Evolutionary conservation across 2,329 filamentous ascomycete genomes (phyloP), one percentile per base, ranked within the genome.

Genomic region (Epichloe bromicola): DNA sequence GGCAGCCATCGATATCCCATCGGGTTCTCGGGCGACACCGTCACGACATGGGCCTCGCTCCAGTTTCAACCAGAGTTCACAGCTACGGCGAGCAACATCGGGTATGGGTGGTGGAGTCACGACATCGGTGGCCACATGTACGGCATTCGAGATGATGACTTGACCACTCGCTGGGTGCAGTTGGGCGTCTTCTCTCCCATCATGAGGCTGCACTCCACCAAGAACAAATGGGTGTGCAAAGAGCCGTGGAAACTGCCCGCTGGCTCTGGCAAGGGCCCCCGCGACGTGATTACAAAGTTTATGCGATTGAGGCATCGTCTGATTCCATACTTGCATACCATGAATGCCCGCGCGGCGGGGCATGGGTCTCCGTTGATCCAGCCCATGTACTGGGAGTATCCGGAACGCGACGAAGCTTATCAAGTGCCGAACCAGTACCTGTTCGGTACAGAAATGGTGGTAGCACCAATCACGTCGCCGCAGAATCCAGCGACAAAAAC

Each of bases 41-140:
- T 78, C 43, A 74, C 76, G 17, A 76, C 76, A 0, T 84, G 80
- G 80, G 73, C 69, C 0, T 79, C 76, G 0, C 69, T 84, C 15
- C 61, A 71, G 14, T 84, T 83, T 63, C 81, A 84, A 60, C 79
- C 80, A 6, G 79, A 84, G 58, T 84, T 84, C 58, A 85, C 81
- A 0, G 76, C 79, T 3, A 82, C 77, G 0, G 78, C 80, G 0
- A 80, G 78, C 10, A 84, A 85, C 61, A 81, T 84, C 53, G 80
- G 80, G 0, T 84, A 80, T 55, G 80, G 79, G 2, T 83, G 80
- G 79, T 84, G 80, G 80, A 80, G 75, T 47, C 80, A 84, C 60
- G 80, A 84, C 55, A 81, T 84, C 30, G 80, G 80, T n/a, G 80
- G 80, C 0, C 80, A 84, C 59, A 75, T 77, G 57, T 60, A 63